Percentiles rank a stretch among this genome's conserved stretches.
phyloP scores from a whole-genome alignment of 2,329 filamentous ascomycete species.

The Alternaria metachromatica region DNA sequence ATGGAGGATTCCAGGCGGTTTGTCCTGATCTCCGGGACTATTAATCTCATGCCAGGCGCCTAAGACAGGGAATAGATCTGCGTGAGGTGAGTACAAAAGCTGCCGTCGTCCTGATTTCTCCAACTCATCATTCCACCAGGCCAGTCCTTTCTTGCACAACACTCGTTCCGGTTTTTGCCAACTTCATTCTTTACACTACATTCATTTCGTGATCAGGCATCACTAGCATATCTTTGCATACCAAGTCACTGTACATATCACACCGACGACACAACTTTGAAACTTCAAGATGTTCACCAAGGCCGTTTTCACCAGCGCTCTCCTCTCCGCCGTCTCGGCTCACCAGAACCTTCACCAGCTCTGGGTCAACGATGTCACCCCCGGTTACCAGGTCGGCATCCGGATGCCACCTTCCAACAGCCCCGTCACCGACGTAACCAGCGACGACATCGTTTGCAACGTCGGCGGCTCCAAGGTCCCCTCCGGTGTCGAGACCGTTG shows the following conservation, averaged over 20 bases:
- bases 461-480: conserved; percentile 38
- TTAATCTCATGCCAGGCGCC: conserved; percentile 16
- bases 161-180: conserved; percentile 21
- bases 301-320: conserved; percentile 30
- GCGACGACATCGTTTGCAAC: conserved; percentile 45
- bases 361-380: conserved; percentile 40
- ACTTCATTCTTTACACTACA: conserved; percentile 22
- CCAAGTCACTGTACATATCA: conserved; percentile 16
- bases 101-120: neutral
- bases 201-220: conserved; percentile 36
- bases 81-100: conserved; percentile 7
- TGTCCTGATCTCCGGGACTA: conserved; percentile 21
- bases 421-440: conserved; percentile 42
- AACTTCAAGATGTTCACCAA: conserved; percentile 42
- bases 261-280: neutral
- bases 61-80: conserved; percentile 24
- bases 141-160: conserved; percentile 29
- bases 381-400: conserved; percentile 42
- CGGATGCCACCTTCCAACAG: conserved; percentile 45
- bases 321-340: conserved; percentile 38
- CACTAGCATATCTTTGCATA: conserved; percentile 3
- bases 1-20: conserved; percentile 25
- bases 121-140: conserved; percentile 25
- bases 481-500: conserved; percentile 36
- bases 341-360: conserved; percentile 44